Conservation (phyloP, 345 rosid genomes). For the Reutealis trisperma region DNA sequence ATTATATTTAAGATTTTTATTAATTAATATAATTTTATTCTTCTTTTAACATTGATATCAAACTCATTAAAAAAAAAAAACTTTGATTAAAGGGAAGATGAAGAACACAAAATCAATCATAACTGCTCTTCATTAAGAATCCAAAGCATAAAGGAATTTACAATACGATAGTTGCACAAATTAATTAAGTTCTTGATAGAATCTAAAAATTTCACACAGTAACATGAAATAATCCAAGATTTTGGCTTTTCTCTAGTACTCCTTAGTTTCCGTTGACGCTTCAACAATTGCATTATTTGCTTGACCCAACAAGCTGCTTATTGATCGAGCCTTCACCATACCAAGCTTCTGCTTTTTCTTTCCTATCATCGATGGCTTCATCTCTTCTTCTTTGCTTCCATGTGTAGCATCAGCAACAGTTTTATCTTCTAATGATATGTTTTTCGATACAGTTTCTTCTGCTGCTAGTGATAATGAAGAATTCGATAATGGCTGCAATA, state of each 20-base stretch:
- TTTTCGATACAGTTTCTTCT: neutral
- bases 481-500: conserved; percentile 2
- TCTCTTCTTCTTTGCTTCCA: conserved; percentile 19
- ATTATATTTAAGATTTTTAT: no score
- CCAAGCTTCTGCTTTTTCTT: conserved; percentile 85
- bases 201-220: no score
- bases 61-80: no score
- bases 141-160: neutral
- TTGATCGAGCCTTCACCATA: conserved; percentile 87
- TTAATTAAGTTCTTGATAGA: no score
- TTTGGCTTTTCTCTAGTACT: neutral
- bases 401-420: neutral
- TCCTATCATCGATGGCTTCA: conserved; percentile 25
- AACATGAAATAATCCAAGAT: no score
- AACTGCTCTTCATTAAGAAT: neutral
- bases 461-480: neutral
- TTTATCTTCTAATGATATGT: neutral
- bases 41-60: no score
- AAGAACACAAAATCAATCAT: no score
- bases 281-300: conserved; percentile 21
- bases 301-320: conserved; percentile 85
- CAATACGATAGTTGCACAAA: no score
- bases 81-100: neutral
- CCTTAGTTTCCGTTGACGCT: conserved; percentile 14
- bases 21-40: no score